These are phyloP conservation scores for Populus simonii DNA, from an alignment of 345 rosid species.

Conservation along the genomic window DNA sequence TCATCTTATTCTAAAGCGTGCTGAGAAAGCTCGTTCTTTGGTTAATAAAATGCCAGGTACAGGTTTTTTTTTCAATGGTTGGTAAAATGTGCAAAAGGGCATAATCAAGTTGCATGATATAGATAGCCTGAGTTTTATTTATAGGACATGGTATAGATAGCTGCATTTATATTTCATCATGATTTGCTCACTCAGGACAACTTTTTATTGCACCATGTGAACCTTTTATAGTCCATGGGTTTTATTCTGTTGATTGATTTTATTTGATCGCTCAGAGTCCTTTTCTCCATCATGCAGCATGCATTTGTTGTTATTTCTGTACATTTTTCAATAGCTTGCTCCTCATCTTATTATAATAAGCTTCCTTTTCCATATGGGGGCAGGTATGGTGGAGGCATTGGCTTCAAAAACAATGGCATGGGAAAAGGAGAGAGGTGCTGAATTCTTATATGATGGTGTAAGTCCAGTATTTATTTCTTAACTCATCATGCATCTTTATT, in stretches of 20 bases:
- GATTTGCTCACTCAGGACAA: not conserved
- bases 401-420: constrained; percentile 78
- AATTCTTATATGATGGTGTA: constrained; percentile 92
- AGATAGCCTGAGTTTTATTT: not conserved
- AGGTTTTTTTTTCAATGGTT: not conserved
- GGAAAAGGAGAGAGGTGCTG: constrained; percentile 80
- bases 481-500: not conserved
- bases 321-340: not conserved
- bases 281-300: not conserved
- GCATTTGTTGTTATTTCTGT: not conserved
- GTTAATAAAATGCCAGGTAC: constrained; percentile 92
- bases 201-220: not conserved
- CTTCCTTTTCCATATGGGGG: constrained; percentile 7
- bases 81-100: not conserved
- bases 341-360: not conserved
- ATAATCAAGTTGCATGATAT: not conserved
- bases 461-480: constrained; percentile 21
- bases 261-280: not conserved
- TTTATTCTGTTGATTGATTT: not conserved
- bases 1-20: constrained; percentile 93
- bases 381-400: constrained; percentile 88
- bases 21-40: constrained; percentile 94
- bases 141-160: not conserved
- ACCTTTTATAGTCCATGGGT: not conserved
- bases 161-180: not conserved